Evolutionary conservation across 768 basidiomycete genomes (phyloP), one percentile per base, ranked within the genome.

Genomic region (Pulveroboletus sp.): DNA sequence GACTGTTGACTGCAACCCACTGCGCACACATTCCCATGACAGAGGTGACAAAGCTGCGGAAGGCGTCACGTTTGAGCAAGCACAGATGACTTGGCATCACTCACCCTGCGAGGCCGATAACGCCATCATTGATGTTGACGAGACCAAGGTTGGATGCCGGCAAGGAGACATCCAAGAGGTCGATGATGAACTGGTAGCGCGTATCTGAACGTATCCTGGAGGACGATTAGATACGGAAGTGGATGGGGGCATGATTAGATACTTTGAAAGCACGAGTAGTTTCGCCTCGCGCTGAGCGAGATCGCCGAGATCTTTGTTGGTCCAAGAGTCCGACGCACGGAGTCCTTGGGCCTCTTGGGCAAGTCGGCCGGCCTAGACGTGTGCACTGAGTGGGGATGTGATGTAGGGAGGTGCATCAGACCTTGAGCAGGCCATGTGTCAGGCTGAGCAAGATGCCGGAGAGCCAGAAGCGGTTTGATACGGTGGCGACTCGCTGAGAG

Each of bases 101-200:
- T 60, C 52, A 95, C 91, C 95, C 97, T 54, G 90, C 77, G 49
- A 90, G 73, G 46, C 97, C 95, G 24, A 95, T 70, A 17, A 81
- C 61, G 21, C 95, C 94, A 51, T 98, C 97, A 62, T 87, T 91
- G 55, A 94, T 58, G 56, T 79, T 78, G 53, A 84, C 76, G 44
- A 89, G 71, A 14, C 87, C 90, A 34, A 94, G 76, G 49, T 79
- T 86, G 17, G 85, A 84, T 7, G 92, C 88, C 6, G 97, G 97
- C 59, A 94, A 82, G 84, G 87, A 94, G 50, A 93, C 68, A 64
- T 99, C 97, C 49, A 94, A 73, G 17, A 81, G 61, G 66, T 99
- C 97, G 50, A 90, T 82, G 46, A 86, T 70, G 57, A 98, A 79
- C 68, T 98, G 97, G 55, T 81, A 80, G 24, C 84, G 81, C 25